Base-by-base conservation (phyloP, 2,329 filamentous ascomycete genomes). In the Colletotrichum somersetense region DNA sequence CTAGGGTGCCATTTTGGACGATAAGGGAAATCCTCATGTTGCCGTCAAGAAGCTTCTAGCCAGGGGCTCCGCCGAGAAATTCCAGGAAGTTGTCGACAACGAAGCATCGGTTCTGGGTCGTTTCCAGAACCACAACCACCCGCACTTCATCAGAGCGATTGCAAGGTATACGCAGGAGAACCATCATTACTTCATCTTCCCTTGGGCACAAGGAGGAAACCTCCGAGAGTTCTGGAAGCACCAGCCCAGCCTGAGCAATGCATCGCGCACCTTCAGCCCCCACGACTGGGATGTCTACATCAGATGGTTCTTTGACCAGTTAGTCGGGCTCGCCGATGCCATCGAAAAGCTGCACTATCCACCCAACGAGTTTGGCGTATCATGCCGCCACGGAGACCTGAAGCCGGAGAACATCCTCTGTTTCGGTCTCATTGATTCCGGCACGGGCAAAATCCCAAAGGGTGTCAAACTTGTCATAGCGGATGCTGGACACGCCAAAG, bases 371-470 rank as follows among this genome's bases (percentile, higher is more conserved):
- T 16, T 12, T 3, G 12, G 11, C 2, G 18, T 23, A 14, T 57
- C 55, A 10, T 57, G 55, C 20, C 20, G 55, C 10, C 55, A 57
- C 12, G 55, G 55, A n/a, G 55, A 57, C 55, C 35, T 57, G 33
- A 57, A 57, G n/a, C 55, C 55, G 14, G 55, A 57, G 20, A 57
- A 57, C 12, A 57, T 57, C 12, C 20, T 42, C 4, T 57, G 55
- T 5, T 57, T 57, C n/a, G 23, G 55, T 11, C 1, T 5, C 1
- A 2, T 14, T 16, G 12, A 8, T 3, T 14, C 38, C 1, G 55
- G 35, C 10, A 6, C 11, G 35, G 14, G 20, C 4, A 26, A 18
- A 23, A 57, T 57, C 11, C 55, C 55, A 0, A 57, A 16, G 11
- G 33, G n/a, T 10, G n/a, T 40, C 8, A 35, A 26, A 1, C 55